phyloP scores from a whole-genome alignment of 805 yeast genomes.

The Candida hungchunana region DNA sequence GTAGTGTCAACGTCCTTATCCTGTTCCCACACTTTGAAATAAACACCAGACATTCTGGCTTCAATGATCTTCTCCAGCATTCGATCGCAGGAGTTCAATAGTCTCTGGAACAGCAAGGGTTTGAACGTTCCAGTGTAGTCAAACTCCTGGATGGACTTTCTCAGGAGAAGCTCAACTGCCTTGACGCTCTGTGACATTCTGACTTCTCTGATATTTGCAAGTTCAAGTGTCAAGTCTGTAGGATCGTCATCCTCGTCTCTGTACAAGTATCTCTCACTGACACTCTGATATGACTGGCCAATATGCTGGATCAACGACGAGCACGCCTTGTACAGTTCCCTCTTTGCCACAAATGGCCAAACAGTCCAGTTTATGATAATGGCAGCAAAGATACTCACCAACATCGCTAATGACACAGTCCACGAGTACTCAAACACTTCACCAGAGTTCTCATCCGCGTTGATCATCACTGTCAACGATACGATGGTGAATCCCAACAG shows the following conservation, averaged over 20 bases:
- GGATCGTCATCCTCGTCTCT: constrained; percentile 45
- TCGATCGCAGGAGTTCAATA: constrained; percentile 35
- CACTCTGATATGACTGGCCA: constrained; percentile 42
- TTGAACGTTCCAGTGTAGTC: constrained; percentile 34
- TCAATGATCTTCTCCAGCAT: constrained; percentile 41
- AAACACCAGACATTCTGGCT: constrained; percentile 45
- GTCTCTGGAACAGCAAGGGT: constrained; percentile 28
- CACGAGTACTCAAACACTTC: constrained; percentile 36
- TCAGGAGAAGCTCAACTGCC: constrained; percentile 36
- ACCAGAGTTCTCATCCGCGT: constrained; percentile 17
- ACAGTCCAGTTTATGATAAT: constrained; percentile 39
- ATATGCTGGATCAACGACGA: constrained; percentile 38
- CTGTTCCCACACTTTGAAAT: constrained; percentile 42
- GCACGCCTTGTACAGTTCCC: constrained; percentile 36
- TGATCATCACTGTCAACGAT: constrained; percentile 28
- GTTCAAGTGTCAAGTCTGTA: constrained; percentile 38
- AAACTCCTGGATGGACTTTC: constrained; percentile 35
- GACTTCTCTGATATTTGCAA: constrained; percentile 44
- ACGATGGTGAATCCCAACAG: constrained; percentile 38
- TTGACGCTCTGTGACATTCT: constrained; percentile 41
- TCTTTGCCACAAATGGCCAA: constrained; percentile 45
- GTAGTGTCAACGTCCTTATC: constrained; percentile 37
- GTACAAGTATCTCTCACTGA: constrained; percentile 44
- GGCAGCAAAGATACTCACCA: constrained; percentile 36
- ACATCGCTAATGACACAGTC: constrained; percentile 35